Conservation (phyloP, 2,329 filamentous ascomycete species). For the Lizonia empirigonia region DNA sequence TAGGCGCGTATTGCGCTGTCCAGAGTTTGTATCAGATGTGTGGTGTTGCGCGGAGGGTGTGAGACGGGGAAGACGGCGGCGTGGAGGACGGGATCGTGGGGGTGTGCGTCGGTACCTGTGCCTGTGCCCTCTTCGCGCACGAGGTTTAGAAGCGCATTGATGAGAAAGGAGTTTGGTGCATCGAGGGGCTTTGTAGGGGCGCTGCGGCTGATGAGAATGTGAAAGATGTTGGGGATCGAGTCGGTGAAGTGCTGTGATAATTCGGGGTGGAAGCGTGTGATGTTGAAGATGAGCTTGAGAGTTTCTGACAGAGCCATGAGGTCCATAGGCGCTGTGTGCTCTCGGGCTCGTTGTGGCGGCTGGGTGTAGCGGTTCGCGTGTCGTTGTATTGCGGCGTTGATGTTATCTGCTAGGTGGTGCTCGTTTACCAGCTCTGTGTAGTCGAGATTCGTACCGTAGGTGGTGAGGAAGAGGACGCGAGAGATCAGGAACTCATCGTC, state of each 20-base stretch:
- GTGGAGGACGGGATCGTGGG: constrained; percentile 52
- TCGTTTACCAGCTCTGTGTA: constrained; percentile 69
- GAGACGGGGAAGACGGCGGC: constrained; percentile 69
- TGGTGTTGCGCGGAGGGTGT: constrained; percentile 64
- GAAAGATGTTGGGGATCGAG: constrained; percentile 71
- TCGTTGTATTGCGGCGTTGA: constrained; percentile 71
- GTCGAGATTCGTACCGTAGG: constrained; percentile 74
- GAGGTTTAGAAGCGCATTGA: constrained; percentile 83
- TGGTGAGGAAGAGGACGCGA: constrained; percentile 79
- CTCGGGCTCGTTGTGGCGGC: constrained; percentile 27
- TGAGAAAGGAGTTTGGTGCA: constrained; percentile 69
- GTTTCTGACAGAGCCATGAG: constrained; percentile 83
- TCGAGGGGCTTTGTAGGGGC: constrained; percentile 71
- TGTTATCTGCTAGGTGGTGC: constrained; percentile 68
- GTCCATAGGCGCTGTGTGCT: constrained; percentile 64
- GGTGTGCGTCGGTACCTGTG: constrained; percentile 23
- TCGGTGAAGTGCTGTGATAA: constrained; percentile 66
- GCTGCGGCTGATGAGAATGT: constrained; percentile 68
- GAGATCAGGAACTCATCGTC: constrained; percentile 87
- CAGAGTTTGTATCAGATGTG: constrained; percentile 72
- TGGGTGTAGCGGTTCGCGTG: constrained; percentile 62
- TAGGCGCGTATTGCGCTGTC: constrained; percentile 69
- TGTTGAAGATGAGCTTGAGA: constrained; percentile 86
- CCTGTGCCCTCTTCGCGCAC: constrained; percentile 62
- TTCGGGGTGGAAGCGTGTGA: constrained; percentile 74